Evolutionary conservation across 2,329 filamentous ascomycete species (phyloP), one percentile per base, ranked within the genome.

Genomic region (Neofusicoccum cordaticola): DNA sequence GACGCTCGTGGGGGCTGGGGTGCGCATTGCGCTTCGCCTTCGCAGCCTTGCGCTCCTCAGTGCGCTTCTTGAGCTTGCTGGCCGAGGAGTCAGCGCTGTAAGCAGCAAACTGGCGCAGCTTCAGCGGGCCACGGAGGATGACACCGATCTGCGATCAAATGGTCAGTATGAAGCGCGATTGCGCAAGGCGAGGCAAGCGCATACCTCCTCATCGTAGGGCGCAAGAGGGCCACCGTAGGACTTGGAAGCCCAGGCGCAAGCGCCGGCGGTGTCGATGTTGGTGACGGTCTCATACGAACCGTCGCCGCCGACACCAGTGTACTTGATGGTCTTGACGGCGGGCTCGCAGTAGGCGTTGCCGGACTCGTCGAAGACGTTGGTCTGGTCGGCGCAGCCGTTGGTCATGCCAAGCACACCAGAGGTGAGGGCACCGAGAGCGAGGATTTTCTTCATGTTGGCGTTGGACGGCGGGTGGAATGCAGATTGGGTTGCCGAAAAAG

Each of bases 131-230:
- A 69, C 90, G 88, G 72, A 93, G 82, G 74, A 92, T 88, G 67
- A 91, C 76, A 1, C 89, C 91, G 35, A 93, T 81, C 89, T 92
- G 66, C 0, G 34, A 27, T 35, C 47, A 52, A 17, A n/a, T 22
- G 19, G 44, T 67, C 41, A 65, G 35, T 8, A 31, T 53, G 35
- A 13, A 37, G 27, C 19, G 31, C 34, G 12, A 15, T 15, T 3
- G n/a, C 17, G 2, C 9, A 19, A 34, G 13, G 19, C 51, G 41
- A 31, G 42, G 37, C 27, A 15, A 37, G n/a, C 8, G 75, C 86
- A 77, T 79, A 92, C 90, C 79, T 90, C 89, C 73, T 90, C 87
- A 67, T 90, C 83, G 39, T 92, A 81, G 6, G 90, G 90, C 34
- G 88, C 84, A 60, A 91, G 78, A 45, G 84, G 80, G 13, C 90